Evolutionary conservation across 2,329 filamentous ascomycete genomes (phyloP), one percentile per base, ranked within the genome.

Genomic region (Aspergillus aculeatinus): DNA sequence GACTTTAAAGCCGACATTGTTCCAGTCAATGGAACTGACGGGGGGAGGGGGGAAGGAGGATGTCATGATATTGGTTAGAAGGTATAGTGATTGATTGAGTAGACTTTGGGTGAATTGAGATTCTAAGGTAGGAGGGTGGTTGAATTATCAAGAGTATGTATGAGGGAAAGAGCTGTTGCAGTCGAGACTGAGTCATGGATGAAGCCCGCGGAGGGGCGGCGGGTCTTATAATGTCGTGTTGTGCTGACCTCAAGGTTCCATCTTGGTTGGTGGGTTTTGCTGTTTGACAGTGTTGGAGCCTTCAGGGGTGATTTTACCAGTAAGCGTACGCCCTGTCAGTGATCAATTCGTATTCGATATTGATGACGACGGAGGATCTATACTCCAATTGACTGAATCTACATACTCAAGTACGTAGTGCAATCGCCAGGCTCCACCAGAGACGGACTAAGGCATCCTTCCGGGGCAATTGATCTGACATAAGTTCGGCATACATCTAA

Each of bases 1-100:
- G 68, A 97, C 89, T 72, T 88, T 88, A 84, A 98, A 98, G 73
- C 94, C 94, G 66, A 98, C 87, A 71, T 96, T 89, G 76, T 85
- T 86, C 94, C 94, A 98, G 83, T 98, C 92, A 44, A 76, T 73
- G 25, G 69, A 62, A 35, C 58, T 60, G 42, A 68, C 66, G 2
- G 74, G 73, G 2, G 72, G 72, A 58, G 72, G 73, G 23, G 73
- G 73, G 51, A 74, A 75, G 11, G 63, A 56, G 14, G 60, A 25
- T 23, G 53, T 57, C 53, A 60, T 63, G 57, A 29, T 49, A 16
- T 27, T 4, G 23, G 9, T 33, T 39, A n/a, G 29, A 7, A 16
- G 11, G 23, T 9, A 19, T 19, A 12, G 21, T 4, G n/a, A 7
- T 44, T 19, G 2, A 7, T 4, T 16, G 4, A 16, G 25, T 6